Percentiles rank a stretch among this genome's conserved stretches.
Conservation (phyloP, 164 flowering plant species). For the Amborella trichopoda region DNA sequence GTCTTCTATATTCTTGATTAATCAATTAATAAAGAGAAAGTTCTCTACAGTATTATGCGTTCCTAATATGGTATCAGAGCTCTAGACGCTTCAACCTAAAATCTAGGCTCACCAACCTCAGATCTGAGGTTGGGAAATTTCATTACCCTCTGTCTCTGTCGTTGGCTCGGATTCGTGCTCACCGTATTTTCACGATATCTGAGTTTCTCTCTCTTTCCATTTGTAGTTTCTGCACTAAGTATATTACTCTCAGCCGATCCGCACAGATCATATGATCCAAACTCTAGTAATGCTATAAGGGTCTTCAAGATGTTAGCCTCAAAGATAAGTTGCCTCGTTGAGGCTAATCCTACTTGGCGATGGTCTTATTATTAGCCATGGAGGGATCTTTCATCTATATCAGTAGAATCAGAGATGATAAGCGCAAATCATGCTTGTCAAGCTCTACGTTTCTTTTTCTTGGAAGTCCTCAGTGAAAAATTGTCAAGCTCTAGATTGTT, state of each 20-base stretch:
- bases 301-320: conserved; percentile 23
- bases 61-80: too few species aligned
- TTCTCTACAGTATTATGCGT: too few species aligned
- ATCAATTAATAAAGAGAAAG: too few species aligned
- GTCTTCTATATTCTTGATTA: too few species aligned
- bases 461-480: conserved; percentile 23
- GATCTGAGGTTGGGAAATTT: too few species aligned
- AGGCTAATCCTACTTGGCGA: conserved; percentile 79
- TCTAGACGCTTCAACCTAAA: too few species aligned
- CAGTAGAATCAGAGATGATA: conserved; percentile 26
- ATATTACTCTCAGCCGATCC: conserved; percentile 29
- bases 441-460: conserved; percentile 29
- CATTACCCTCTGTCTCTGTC: too few species aligned
- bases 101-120: too few species aligned
- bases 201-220: too few species aligned
- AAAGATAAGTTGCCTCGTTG: conserved; percentile 46
- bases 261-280: conserved; percentile 13
- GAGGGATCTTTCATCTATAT: conserved; percentile 31
- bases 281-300: conserved; percentile 5
- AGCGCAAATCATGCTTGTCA: conserved; percentile 64
- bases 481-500: conserved; percentile 13
- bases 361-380: conserved; percentile 75
- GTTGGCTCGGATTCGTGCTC: too few species aligned
- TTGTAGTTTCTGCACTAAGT: conserved; percentile 62
- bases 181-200: too few species aligned